phyloP scores from a whole-genome alignment of 108 stramenopile species.

The Nannochloropsis granulata region DNA sequence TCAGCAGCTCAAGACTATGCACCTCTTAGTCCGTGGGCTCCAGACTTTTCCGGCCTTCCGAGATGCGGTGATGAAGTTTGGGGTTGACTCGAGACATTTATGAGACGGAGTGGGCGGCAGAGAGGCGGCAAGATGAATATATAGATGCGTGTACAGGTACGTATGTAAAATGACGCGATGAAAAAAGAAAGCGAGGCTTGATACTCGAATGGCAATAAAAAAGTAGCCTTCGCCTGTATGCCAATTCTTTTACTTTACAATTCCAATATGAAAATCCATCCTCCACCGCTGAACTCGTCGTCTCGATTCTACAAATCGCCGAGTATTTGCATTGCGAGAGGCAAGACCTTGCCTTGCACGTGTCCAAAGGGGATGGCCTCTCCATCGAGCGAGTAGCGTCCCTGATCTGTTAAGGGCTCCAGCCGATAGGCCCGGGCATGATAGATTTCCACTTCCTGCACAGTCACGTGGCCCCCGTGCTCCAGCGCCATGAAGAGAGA shows the following conservation, averaged over 20 bases:
- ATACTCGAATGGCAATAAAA: too few relatives aligned
- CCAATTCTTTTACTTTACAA: too few relatives aligned
- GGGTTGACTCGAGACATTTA: too few relatives aligned
- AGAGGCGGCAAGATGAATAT: too few relatives aligned
- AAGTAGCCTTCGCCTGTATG: too few relatives aligned
- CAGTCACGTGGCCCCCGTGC: neutral
- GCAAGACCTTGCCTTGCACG: neutral
- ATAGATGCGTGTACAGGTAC: too few relatives aligned
- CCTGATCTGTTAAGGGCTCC: neutral
- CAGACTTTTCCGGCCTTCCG: neutral
- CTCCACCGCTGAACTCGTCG: too few relatives aligned
- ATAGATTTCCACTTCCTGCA: neutral
- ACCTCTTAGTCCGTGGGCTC: neutral
- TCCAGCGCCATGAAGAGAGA: neutral
- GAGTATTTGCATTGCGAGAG: neutral
- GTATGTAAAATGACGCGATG: too few relatives aligned
- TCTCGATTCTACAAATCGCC: neutral
- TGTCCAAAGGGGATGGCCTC: neutral
- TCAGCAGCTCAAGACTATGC: neutral
- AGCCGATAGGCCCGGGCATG: neutral
- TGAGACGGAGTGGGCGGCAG: too few relatives aligned
- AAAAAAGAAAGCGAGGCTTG: too few relatives aligned
- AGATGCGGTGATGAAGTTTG: neutral
- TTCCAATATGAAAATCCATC: too few relatives aligned
- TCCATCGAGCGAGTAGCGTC: neutral